phyloP scores from a whole-genome alignment of 2,329 filamentous ascomycete species.

The Alternaria ethzedia region DNA sequence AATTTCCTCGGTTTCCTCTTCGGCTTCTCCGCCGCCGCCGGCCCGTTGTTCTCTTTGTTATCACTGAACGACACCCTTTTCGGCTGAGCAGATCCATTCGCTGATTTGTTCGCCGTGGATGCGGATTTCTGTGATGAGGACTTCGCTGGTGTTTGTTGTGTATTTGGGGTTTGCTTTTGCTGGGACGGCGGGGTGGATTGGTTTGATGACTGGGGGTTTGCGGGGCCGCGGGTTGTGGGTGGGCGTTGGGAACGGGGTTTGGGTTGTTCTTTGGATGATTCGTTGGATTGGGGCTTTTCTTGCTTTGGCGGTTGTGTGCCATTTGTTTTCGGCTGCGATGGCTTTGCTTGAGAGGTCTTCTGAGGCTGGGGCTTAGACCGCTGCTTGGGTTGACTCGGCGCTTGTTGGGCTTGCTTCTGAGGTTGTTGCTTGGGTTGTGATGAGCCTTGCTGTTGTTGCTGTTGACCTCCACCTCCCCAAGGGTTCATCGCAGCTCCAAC shows the following conservation, averaged over 20 bases:
- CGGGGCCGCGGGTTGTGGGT: neutral
- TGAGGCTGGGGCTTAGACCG: conserved; percentile 4
- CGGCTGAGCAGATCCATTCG: neutral
- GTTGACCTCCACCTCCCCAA: conserved; percentile 13
- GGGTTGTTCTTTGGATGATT: conserved; percentile 23
- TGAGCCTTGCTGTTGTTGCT: conserved; percentile 5
- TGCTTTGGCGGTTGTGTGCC: conserved; percentile 21
- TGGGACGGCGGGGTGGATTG: neutral
- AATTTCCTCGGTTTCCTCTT: conserved; percentile 38
- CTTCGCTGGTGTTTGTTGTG: conserved; percentile 1
- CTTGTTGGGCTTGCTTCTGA: neutral
- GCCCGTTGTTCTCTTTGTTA: conserved; percentile 24
- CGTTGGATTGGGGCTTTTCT: conserved; percentile 7
- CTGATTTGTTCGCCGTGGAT: conserved; percentile 11
- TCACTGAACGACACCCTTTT: conserved; percentile 14
- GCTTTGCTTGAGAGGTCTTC: conserved; percentile 1
- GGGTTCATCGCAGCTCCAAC: conserved; percentile 11
- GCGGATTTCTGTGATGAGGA: conserved; percentile 9
- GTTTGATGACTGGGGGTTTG: neutral
- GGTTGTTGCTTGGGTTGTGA: conserved; percentile 6
- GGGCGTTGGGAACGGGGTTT: conserved; percentile 16
- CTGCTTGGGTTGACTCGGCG: neutral
- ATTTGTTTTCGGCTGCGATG: neutral
- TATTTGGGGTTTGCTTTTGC: conserved; percentile 7
- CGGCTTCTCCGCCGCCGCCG: conserved; percentile 13